Conservation (phyloP, 202 grass and related monocot species). For the Tripidium arundinaceum region DNA sequence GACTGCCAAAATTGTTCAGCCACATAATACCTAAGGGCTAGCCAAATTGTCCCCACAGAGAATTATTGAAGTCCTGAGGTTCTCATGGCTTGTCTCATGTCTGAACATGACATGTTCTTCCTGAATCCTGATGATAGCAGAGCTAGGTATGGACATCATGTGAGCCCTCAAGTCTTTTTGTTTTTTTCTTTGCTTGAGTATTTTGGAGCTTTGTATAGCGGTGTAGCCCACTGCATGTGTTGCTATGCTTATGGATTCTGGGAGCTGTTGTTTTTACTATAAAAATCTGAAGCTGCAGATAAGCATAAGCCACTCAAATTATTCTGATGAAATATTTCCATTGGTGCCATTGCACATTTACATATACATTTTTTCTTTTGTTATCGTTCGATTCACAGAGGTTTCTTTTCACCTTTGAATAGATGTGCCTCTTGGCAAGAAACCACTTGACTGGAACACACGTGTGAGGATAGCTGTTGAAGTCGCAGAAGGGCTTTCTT, state of each 20-base stretch:
- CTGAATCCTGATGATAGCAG: slow-evolving; percentile 40
- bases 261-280: background rate
- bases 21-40: slow-evolving; percentile 37
- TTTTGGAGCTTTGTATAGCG: background rate
- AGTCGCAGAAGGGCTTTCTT: slow-evolving; percentile 77
- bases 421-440: slow-evolving; percentile 65
- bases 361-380: background rate
- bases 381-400: slow-evolving; percentile 13
- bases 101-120: slow-evolving; percentile 44
- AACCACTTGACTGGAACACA: slow-evolving; percentile 82
- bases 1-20: no score
- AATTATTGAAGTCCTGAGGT: slow-evolving; percentile 45
- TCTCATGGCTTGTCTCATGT: slow-evolving; percentile 40
- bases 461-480: slow-evolving; percentile 85
- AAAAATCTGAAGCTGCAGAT: background rate
- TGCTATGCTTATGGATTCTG: background rate
- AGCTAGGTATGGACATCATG: slow-evolving; percentile 24
- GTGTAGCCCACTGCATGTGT: background rate
- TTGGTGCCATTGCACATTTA: background rate
- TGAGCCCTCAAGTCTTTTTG: background rate
- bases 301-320: slow-evolving; percentile 2
- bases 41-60: slow-evolving; percentile 33
- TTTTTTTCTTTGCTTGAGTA: background rate
- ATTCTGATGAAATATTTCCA: background rate
- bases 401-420: slow-evolving; percentile 31